Base-by-base conservation (phyloP, 441 rosid species). In the Eruca vesicaria region DNA sequence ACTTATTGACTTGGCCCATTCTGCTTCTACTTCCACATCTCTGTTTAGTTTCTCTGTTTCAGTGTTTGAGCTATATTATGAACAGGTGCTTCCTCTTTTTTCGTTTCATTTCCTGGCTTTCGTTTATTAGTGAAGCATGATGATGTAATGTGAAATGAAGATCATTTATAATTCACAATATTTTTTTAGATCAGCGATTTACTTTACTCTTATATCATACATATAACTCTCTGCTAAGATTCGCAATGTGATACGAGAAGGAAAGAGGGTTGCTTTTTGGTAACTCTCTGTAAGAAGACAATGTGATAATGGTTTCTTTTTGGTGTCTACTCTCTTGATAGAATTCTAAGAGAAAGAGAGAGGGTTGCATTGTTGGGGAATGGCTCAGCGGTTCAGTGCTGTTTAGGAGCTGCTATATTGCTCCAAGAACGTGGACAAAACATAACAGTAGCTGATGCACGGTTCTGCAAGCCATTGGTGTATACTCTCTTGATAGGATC, bases 1-100 rank as follows among this genome's bases (percentile, higher is more conserved):
- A 78, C 82, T 96, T 69, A 89, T 92, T 65, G 90, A 90, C 85
- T 85, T 96, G 79, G 94, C 94, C 18, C 92, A 90, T 82, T 89
- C 96, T 62, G 98, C 93, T 85, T 81, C 88, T 77, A 89, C 94
- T 75, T 86, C 90, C 60, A 82, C 94, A 53, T 86, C 96, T 67
- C 87, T 48, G 76, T 93, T 88, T 79, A 84, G 70, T 79, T 96
- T 96, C 86, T 87, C 86, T 23, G 84, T 89, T 65, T 86, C 98
- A 32, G 90, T 87, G 76, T 89, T 86, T 86, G 98, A 88, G 77
- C 88, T 96, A 72, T 89, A 88, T 81, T 93, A 96, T 76, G 99
- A 96, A 81, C 96, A 96, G 99, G 99, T 96, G 78, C 58, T n/a
- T 80, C 60, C n/a, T n/a, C 32, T 19, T 68, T 12, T 21, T 64